Evolutionary conservation across 2,329 filamentous ascomycete species (phyloP).

Genomic region (Ophiostoma ulmi): DNA sequence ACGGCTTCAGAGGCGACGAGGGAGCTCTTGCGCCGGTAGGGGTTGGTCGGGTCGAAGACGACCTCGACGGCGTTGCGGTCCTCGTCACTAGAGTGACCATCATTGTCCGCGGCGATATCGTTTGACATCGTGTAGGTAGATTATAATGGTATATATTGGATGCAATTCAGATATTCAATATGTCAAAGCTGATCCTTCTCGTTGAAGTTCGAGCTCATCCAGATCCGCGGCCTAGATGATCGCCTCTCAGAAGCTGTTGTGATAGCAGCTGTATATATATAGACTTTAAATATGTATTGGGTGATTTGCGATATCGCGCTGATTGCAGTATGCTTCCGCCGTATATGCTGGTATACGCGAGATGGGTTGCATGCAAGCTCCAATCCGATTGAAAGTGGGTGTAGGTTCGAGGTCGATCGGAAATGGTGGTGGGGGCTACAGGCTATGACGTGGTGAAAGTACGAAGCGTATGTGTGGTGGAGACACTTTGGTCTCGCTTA

Average conservation of each 20-base stretch:
- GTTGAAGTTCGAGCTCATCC: not conserved
- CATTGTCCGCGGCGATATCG: constrained; percentile 30
- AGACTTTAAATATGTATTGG: not conserved
- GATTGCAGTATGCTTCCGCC: not conserved
- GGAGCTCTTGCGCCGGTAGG: constrained; percentile 62
- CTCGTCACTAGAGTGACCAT: constrained; percentile 45
- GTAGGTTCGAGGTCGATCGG: constrained; percentile 8
- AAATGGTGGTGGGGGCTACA: constrained; percentile 8
- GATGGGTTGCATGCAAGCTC: not conserved
- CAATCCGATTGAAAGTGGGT: constrained; percentile 1
- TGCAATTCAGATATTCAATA: not conserved
- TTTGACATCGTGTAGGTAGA: constrained; percentile 14
- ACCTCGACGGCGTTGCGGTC: constrained; percentile 52
- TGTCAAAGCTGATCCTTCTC: not conserved
- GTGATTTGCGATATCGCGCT: not conserved
- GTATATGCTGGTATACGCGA: not conserved
- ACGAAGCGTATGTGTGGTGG: too few relatives aligned
- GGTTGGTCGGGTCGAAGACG: constrained; percentile 56
- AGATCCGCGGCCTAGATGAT: not conserved
- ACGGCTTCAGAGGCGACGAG: constrained; percentile 50
- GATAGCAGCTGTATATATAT: not conserved
- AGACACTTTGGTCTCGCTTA: not conserved
- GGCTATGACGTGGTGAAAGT: too few relatives aligned
- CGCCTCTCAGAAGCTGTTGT: not conserved
- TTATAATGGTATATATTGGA: not conserved